Percentiles rank a stretch among this genome's conserved stretches.
phyloP scores from a whole-genome alignment of 2,329 filamentous ascomycete genomes.

The Penicillium brevicompactum region DNA sequence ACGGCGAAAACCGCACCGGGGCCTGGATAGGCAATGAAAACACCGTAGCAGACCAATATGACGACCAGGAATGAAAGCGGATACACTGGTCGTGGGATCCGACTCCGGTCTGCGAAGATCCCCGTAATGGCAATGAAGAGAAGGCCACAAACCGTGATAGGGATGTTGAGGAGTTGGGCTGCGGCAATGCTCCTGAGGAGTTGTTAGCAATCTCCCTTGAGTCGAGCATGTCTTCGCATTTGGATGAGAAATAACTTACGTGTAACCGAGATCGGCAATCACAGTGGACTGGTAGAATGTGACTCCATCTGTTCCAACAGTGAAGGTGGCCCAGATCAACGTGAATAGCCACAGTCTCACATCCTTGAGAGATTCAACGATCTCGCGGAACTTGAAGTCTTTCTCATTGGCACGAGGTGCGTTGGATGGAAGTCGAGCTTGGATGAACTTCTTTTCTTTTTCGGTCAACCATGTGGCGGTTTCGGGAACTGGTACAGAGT shows the following conservation, averaged over 20 bases:
- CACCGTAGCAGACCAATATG: constrained; percentile 50
- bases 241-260: constrained; percentile 29
- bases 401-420: constrained; percentile 44
- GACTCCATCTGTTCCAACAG: constrained; percentile 49
- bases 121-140: constrained; percentile 48
- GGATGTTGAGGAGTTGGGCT: constrained; percentile 54
- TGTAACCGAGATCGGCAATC: constrained; percentile 46
- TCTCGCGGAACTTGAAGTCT: constrained; percentile 45
- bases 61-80: constrained; percentile 48
- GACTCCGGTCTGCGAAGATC: constrained; percentile 46
- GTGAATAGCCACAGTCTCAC: constrained; percentile 50
- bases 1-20: constrained; percentile 52
- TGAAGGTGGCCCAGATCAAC: constrained; percentile 50
- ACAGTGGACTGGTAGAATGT: constrained; percentile 48
- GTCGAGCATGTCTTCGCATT: background rate
- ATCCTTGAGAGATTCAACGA: constrained; percentile 44
- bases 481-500: constrained; percentile 39
- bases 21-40: constrained; percentile 50
- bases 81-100: constrained; percentile 48
- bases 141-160: constrained; percentile 47
- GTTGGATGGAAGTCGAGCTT: constrained; percentile 49
- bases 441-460: constrained; percentile 52
- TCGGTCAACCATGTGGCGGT: constrained; percentile 50
- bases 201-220: background rate
- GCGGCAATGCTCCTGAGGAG: constrained; percentile 45